Percentiles rank a stretch among this genome's conserved stretches.
These are phyloP conservation scores for Phytophthora aleatoria DNA, from an alignment of 352 stramenopile species.

Conservation along the genomic window DNA sequence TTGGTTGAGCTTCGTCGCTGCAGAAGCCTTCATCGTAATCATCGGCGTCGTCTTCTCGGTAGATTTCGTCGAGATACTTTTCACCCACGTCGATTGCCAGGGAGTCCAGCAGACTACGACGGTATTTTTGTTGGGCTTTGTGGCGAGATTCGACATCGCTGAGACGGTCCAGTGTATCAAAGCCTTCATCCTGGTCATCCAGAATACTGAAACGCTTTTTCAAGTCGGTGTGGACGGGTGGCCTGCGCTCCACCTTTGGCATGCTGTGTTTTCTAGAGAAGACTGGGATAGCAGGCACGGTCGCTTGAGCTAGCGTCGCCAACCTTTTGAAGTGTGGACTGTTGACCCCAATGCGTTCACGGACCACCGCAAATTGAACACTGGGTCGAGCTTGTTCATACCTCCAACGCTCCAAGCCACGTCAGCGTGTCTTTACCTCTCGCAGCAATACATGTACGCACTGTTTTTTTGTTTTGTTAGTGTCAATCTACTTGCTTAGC, in stretches of 20 bases:
- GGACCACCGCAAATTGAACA: not conserved
- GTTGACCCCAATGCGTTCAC: not conserved
- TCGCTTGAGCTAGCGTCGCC: not conserved
- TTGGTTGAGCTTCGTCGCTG: not conserved
- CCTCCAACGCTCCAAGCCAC: not conserved
- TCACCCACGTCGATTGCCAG: slow-evolving; percentile 60
- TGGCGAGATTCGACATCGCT: not conserved
- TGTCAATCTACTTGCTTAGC: not conserved
- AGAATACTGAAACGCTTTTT: not conserved
- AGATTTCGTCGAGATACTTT: slow-evolving; percentile 66
- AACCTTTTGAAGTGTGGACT: not conserved
- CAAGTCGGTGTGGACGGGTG: not conserved
- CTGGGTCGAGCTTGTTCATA: not conserved
- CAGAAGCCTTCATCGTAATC: not conserved
- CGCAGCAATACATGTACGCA: not conserved
- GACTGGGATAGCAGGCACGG: not conserved
- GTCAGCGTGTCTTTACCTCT: not conserved
- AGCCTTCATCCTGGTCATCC: not conserved
- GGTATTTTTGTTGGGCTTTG: slow-evolving; percentile 29
- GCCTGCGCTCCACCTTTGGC: not conserved
- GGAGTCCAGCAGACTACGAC: slow-evolving; percentile 54
- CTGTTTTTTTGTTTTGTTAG: not conserved
- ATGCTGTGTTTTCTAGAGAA: not conserved
- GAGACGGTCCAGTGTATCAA: not conserved
- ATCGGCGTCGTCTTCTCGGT: slow-evolving; percentile 41